Base-by-base conservation (phyloP, 1,284 basidiomycete genomes). In the Naganishia sp. region DNA sequence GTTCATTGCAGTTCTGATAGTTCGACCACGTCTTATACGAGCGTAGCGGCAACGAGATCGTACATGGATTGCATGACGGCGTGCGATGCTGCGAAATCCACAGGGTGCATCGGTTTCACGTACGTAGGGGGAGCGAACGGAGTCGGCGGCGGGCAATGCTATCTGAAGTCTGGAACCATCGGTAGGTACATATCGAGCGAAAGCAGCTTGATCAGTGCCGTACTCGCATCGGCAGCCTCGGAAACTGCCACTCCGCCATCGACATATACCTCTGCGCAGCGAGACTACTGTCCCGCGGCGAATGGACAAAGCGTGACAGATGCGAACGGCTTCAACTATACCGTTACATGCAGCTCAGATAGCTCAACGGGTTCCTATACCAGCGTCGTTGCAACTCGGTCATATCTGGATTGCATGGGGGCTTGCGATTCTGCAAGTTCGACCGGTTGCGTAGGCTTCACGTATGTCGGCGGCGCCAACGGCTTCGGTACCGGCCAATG, bases 341-440 rank as follows among this genome's bases (percentile, higher is more conserved):
- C 50, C 25, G 25, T 51, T 18, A 18, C 6, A 7, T 51, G 50
- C 13, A 51, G 25, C 13, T 51, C 50, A 5, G 50, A 51, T 23
- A 51, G 50, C 13, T 51, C 50, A 13, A 51, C 50, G 7, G 50
- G 9, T 2, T 51, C 50, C 6, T 51, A 51, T n/a, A 51, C 11
- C 50, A 51, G 50, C 25, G 25, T 31, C 11, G 7, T 6, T 2
- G 50, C 50, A 21, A 31, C 23, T 5, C 6, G 17, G 32, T 51
- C 50, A n/a, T 51, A 51, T 32, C 6, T 51, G 50, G 50, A 51
- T 13, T 51, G 50, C 9, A 51, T 51, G 50, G 31, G 25, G 7
- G 50, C 50, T 51, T 51, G 50, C n/a, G 50, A 51, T 51, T 25
- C 50, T 15, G 50, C 50, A 31, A 31, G 50, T 51, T 51, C 50